A percentile compares a stretch with the other conserved stretches of the same genome.
Conservation (phyloP, 495 filamentous ascomycete genomes). For the Aspergillus incahuasiensis region DNA sequence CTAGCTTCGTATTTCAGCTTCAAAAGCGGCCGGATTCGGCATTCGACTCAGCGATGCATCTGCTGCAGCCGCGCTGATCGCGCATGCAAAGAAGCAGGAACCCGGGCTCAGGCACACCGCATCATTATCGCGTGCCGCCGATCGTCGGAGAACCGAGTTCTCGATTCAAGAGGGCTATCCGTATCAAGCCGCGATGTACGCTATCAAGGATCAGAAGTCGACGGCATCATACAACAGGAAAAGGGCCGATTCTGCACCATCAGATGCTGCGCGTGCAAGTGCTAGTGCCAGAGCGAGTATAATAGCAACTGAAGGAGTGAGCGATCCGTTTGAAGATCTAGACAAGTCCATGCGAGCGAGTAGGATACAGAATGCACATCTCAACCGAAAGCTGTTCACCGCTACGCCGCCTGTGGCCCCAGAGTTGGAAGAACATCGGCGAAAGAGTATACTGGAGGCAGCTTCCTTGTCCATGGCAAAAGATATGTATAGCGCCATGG, state of each 20-base stretch:
- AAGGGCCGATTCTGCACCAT: constrained; percentile 61
- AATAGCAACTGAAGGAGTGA: constrained; percentile 27
- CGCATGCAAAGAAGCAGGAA: constrained; percentile 62
- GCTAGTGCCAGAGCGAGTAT: constrained; percentile 48
- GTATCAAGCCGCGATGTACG: constrained; percentile 68
- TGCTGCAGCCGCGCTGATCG: constrained; percentile 64
- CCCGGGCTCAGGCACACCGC: constrained; percentile 53
- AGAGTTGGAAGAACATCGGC: constrained; percentile 69
- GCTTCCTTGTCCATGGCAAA: constrained; percentile 85
- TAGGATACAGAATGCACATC: constrained; percentile 49
- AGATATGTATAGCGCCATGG: constrained; percentile 67
- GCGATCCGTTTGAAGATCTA: constrained; percentile 27
- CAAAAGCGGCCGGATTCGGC: constrained; percentile 61
- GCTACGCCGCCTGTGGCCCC: constrained; percentile 65
- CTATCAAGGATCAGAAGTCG: constrained; percentile 54
- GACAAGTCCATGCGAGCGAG: constrained; percentile 51
- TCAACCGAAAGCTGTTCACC: constrained; percentile 64
- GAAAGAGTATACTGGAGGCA: constrained; percentile 65
- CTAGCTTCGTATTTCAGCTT: constrained; percentile 39
- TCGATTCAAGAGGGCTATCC: constrained; percentile 60
- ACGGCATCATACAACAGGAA: constrained; percentile 62
- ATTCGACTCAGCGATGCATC: constrained; percentile 63
- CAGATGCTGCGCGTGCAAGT: constrained; percentile 60
- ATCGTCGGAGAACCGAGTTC: constrained; percentile 57
- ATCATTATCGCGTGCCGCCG: constrained; percentile 63